Conservation (phyloP, 495 filamentous ascomycete genomes). For the Aspergillus bridgeri region DNA sequence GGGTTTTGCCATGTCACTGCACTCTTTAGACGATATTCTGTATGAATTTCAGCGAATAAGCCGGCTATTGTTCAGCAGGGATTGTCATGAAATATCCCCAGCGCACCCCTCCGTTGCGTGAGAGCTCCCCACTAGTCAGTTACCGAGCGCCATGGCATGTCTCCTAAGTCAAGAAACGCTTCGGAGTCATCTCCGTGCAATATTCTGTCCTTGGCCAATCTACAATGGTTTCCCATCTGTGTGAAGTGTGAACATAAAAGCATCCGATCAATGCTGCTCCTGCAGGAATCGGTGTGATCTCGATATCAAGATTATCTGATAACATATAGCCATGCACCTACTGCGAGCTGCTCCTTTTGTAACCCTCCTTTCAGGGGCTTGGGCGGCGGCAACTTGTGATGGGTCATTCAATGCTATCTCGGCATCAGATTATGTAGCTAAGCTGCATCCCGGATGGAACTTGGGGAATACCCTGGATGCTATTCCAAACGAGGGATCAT, state of each 20-base stretch:
- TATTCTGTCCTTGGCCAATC: neutral
- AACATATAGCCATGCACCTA: slow-evolving; percentile 2
- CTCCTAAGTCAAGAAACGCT: neutral
- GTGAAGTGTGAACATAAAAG: neutral
- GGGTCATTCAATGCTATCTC: slow-evolving; percentile 37
- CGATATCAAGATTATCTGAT: neutral
- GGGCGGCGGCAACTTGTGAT: slow-evolving; percentile 24
- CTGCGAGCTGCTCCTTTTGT: slow-evolving; percentile 10
- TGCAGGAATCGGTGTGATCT: neutral
- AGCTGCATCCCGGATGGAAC: slow-evolving; percentile 44
- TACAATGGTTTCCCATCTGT: neutral
- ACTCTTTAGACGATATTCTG: no score
- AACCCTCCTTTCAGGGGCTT: slow-evolving; percentile 9
- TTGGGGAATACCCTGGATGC: slow-evolving; percentile 57
- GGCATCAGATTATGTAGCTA: slow-evolving; percentile 31
- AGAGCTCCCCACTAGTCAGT: neutral
- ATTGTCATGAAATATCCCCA: neutral
- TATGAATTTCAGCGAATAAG: neutral
- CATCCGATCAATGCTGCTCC: neutral
- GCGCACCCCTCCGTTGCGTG: neutral
- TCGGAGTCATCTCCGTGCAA: neutral
- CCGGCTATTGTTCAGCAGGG: neutral
- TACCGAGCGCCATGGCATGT: neutral
- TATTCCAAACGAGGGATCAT: slow-evolving; percentile 53
- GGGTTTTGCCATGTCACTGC: no score